Conservation (phyloP, 768 basidiomycete species). For the Cystobasidium tubakii region DNA sequence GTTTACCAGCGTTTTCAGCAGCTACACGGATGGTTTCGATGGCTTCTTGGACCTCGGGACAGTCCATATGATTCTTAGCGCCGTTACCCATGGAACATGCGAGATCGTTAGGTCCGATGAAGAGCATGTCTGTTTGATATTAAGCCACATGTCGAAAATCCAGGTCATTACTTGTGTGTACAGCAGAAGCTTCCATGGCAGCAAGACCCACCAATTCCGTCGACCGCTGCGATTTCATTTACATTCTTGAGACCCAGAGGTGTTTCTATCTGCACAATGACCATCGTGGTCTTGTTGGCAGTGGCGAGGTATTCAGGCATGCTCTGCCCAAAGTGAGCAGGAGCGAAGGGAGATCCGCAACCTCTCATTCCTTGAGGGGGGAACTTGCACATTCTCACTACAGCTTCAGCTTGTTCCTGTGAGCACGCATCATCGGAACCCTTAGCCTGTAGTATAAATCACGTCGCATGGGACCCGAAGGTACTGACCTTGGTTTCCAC, state of each 20-base stretch:
- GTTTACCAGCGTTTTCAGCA: conserved; percentile 49
- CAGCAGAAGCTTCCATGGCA: neutral
- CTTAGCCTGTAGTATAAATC: too few relatives aligned
- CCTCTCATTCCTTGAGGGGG: conserved; percentile 49
- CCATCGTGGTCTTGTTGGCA: conserved; percentile 47
- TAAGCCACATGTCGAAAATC: neutral
- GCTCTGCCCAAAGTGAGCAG: conserved; percentile 46
- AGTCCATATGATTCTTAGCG: conserved; percentile 45
- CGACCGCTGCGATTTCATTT: conserved; percentile 48
- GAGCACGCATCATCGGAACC: neutral
- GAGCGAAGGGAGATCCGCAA: conserved; percentile 49
- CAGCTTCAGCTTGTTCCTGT: conserved; percentile 47
- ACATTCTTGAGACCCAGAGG: conserved; percentile 48
- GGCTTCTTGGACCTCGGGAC: conserved; percentile 48
- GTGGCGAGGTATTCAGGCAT: conserved; percentile 46
- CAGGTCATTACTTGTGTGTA: too few relatives aligned
- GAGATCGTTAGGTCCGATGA: conserved; percentile 51
- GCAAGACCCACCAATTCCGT: conserved; percentile 44
- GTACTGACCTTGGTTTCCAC: conserved; percentile 45
- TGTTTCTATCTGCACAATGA: conserved; percentile 50
- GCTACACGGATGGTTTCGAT: conserved; percentile 48
- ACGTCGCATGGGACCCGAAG: too few relatives aligned
- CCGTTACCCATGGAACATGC: conserved; percentile 47
- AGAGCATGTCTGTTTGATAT: conserved; percentile 45
- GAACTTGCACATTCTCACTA: conserved; percentile 49